Percentiles rank a stretch among this genome's conserved stretches.
phyloP scores from a whole-genome alignment of 2,329 filamentous ascomycete species.

The Calonectria leucothoes region DNA sequence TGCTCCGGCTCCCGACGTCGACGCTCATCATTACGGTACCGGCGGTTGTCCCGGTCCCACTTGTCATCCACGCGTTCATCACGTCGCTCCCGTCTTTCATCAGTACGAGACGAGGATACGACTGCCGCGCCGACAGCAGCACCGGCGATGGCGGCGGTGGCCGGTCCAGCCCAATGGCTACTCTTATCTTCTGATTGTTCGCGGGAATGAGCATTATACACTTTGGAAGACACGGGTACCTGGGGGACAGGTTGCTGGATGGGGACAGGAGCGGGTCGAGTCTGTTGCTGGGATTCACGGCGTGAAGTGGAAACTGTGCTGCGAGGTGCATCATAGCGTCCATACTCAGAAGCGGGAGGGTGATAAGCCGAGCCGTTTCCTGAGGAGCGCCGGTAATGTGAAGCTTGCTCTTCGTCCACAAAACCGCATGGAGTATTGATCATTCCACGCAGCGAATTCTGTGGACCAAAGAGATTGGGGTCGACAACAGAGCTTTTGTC shows the following conservation, averaged over 20 bases:
- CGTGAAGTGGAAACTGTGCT: conserved; percentile 59
- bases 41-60: conserved; percentile 34
- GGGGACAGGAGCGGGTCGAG: conserved; percentile 70
- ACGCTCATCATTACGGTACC: conserved; percentile 30
- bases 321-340: conserved; percentile 67
- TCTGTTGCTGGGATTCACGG: conserved; percentile 53
- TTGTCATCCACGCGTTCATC: conserved; percentile 33
- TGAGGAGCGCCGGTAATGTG: conserved; percentile 39
- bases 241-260: conserved; percentile 90
- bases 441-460: conserved; percentile 70
- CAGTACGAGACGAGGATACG: conserved; percentile 39
- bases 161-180: conserved; percentile 54
- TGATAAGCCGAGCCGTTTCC: conserved; percentile 64
- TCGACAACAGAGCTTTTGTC: conserved; percentile 66
- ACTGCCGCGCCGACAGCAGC: conserved; percentile 57
- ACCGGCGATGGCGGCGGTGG: conserved; percentile 61
- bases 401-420: conserved; percentile 48
- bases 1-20: conserved; percentile 22
- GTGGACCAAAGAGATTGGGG: conserved; percentile 68
- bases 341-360: conserved; percentile 73
- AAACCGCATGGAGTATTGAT: conserved; percentile 68
- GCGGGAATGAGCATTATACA: conserved; percentile 65
- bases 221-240: conserved; percentile 74
- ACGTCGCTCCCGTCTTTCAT: conserved; percentile 27
- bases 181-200: conserved; percentile 52